These are phyloP conservation scores for Amauroascus verrucosus DNA, from an alignment of 2,329 filamentous ascomycete genomes.

Conservation along the genomic window DNA sequence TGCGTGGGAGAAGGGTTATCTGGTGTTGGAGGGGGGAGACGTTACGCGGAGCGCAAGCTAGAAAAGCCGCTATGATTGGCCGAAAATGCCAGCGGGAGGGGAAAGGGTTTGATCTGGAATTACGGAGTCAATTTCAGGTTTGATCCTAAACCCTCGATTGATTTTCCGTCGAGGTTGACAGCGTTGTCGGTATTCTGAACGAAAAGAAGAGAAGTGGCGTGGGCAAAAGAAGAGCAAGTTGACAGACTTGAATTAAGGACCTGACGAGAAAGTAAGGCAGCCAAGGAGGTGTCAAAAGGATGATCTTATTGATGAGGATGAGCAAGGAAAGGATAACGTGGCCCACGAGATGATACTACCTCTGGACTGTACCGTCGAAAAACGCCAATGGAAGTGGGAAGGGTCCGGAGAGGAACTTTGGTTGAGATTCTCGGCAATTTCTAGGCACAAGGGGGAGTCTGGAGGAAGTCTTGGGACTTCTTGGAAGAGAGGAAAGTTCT, in stretches of 20 bases:
- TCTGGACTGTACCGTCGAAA: background rate
- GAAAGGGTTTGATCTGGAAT: slow-evolving; percentile 6
- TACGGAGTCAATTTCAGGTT: background rate
- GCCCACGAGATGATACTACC: background rate
- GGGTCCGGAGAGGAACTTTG: slow-evolving; percentile 6
- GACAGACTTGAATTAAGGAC: background rate
- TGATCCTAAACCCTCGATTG: background rate
- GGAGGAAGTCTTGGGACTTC: slow-evolving; percentile 12
- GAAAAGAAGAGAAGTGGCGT: background rate
- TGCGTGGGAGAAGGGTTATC: background rate
- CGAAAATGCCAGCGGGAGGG: background rate
- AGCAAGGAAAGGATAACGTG: background rate
- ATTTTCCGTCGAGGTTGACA: background rate
- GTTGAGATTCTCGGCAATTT: slow-evolving; percentile 6
- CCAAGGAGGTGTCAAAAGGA: background rate
- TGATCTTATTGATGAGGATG: background rate
- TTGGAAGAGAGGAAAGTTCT: slow-evolving; percentile 14
- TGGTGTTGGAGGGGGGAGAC: background rate
- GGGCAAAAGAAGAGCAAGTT: background rate
- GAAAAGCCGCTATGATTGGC: slow-evolving; percentile 3
- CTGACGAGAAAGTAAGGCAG: background rate
- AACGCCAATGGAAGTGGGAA: background rate
- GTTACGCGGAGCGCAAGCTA: slow-evolving; percentile 3
- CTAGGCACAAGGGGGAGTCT: slow-evolving; percentile 8
- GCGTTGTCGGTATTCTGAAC: background rate